Percentiles rank a stretch among this genome's conserved stretches.
Evolutionary conservation across 306 rosid species (phyloP).

Genomic region (Cicer yamashitae): DNA sequence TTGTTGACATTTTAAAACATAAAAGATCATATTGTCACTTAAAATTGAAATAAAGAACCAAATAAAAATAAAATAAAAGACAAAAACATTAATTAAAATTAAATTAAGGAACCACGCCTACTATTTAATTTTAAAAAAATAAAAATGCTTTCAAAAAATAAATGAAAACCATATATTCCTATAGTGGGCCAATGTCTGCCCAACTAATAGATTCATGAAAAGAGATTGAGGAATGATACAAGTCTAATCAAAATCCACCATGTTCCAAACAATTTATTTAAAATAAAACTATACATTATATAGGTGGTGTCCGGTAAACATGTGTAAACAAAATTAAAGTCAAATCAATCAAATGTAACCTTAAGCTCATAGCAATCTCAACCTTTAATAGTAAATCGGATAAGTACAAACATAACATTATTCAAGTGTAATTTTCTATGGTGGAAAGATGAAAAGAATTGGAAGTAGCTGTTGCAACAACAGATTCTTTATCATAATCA

Average conservation of each 20-base stretch:
- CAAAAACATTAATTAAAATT: too few species aligned
- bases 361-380: conserved; percentile 26
- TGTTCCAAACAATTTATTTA: neutral
- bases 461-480: conserved; percentile 53
- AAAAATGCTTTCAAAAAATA: neutral
- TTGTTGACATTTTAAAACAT: too few species aligned
- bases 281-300: neutral
- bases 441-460: conserved; percentile 41
- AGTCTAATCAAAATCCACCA: conserved; percentile 43
- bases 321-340: neutral
- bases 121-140: too few species aligned
- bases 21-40: too few species aligned
- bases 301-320: neutral
- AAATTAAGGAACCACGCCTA: too few species aligned
- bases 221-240: neutral
- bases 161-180: neutral
- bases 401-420: conserved; percentile 27
- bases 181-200: neutral
- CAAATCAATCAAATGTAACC: neutral
- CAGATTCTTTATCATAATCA: conserved; percentile 57
- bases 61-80: too few species aligned
- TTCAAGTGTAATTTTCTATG: neutral
- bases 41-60: too few species aligned
- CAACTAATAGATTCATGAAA: neutral
- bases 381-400: neutral